These are phyloP conservation scores for Chytriomyces sp. DNA, from an alignment of 192 early-diverging fungal species.

Conservation along the genomic window DNA sequence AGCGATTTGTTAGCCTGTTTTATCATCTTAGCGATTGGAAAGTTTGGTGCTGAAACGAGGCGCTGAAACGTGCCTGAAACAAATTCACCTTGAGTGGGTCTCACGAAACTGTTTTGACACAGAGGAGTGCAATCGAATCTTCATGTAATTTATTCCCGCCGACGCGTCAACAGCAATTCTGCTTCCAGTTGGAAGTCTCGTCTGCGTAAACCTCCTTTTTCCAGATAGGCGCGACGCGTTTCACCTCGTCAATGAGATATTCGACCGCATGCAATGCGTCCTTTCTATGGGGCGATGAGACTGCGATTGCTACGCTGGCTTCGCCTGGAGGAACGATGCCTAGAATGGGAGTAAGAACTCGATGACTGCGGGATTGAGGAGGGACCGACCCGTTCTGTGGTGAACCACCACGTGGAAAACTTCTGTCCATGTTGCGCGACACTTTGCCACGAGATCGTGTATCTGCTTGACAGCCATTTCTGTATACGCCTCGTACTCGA, in stretches of 20 bases:
- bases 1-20: too few species aligned
- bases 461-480: conserved; percentile 83
- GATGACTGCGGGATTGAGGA: background rate
- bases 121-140: too few species aligned
- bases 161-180: conserved; percentile 30
- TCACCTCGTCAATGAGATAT: conserved; percentile 90
- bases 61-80: too few species aligned
- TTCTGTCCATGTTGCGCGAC: conserved; percentile 63
- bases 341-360: background rate
- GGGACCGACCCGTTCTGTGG: conserved; percentile 60
- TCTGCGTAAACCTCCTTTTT: conserved; percentile 89
- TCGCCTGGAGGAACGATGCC: conserved; percentile 80
- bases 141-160: background rate
- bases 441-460: conserved; percentile 59
- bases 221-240: conserved; percentile 87
- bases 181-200: conserved; percentile 74
- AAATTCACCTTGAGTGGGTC: too few species aligned
- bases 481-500: conserved; percentile 87
- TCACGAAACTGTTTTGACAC: too few species aligned
- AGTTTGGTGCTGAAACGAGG: too few species aligned
- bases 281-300: conserved; percentile 75
- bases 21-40: too few species aligned
- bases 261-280: conserved; percentile 76
- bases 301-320: conserved; percentile 80
- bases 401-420: conserved; percentile 73